Base-by-base conservation (phyloP, 139 green algal species). In the Zygnema circumcarinatum region DNA sequence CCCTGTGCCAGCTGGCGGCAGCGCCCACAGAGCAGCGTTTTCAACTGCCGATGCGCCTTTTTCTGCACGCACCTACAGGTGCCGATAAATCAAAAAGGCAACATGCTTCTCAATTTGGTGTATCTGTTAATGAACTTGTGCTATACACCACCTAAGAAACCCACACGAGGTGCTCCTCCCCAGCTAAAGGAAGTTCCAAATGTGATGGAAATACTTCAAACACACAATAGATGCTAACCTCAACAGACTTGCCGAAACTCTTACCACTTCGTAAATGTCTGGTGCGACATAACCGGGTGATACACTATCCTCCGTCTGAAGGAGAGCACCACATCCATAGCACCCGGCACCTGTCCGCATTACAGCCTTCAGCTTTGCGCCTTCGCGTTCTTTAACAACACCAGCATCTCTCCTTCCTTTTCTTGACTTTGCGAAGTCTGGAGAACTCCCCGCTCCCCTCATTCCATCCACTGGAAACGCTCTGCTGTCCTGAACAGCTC, bases 211-310 rank as follows among this genome's bases (percentile, higher is more conserved):
- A n/a, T n/a, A n/a, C n/a, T n/a, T n/a, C n/a, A n/a, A n/a, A n/a
- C n/a, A n/a, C n/a, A n/a, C n/a, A n/a, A n/a, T n/a, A n/a, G n/a
- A n/a, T n/a, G n/a, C n/a, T n/a, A n/a, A n/a, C n/a, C n/a, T n/a
- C n/a, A n/a, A n/a, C n/a, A n/a, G n/a, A n/a, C n/a, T n/a, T n/a
- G n/a, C n/a, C n/a, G n/a, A n/a, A n/a, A n/a, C n/a, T 47, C 83
- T 72, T 56, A 88, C 83, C 32, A 87, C 25, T n/a, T 88, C 83
- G 74, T 87, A 88, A n/a, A 38, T 74, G 3, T 68, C 83, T 36
- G 38, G 40, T 1, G 74, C 47, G 2, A 88, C 78, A n/a, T 87
- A 88, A 3, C 83, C 83, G 3, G 83, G 74, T n/a, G 76, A 42
- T 2, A 86, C 74, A 1, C n/a, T 22, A 35, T 88, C 83, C 0